These are phyloP conservation scores for Skeletonema costatum DNA, from an alignment of 108 stramenopile genomes.

Conservation along the genomic window DNA sequence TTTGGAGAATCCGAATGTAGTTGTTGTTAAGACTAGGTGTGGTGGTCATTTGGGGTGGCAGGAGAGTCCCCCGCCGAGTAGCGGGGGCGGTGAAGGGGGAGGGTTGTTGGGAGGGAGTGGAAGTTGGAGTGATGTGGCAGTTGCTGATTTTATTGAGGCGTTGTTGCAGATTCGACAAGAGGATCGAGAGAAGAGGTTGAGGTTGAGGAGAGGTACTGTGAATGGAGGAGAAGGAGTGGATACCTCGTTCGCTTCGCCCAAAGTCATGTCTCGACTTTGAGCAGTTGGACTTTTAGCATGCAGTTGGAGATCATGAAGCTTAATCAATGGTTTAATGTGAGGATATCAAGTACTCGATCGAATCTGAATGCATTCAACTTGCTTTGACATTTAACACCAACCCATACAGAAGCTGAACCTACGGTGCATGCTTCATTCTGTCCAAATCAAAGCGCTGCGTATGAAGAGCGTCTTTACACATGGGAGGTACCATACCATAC, in stretches of 20 bases:
- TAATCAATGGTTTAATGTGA: too few species aligned
- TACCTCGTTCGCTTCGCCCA: background rate
- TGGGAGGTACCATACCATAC: too few species aligned
- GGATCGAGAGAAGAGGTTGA: constrained; percentile 28
- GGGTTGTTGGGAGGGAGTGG: constrained; percentile 52
- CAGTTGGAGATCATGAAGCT: too few species aligned
- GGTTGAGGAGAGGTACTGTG: background rate
- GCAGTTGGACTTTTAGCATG: too few species aligned
- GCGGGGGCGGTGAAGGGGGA: constrained; percentile 2
- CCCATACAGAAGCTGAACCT: too few species aligned
- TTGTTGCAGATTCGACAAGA: constrained; percentile 49
- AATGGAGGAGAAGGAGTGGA: background rate
- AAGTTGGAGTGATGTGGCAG: constrained; percentile 84
- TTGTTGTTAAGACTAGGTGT: constrained; percentile 81
- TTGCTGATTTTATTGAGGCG: constrained; percentile 84
- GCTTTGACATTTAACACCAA: too few species aligned
- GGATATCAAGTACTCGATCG: too few species aligned
- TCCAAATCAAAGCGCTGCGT: too few species aligned
- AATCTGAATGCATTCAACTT: too few species aligned
- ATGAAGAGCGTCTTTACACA: too few species aligned
- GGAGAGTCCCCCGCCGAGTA: constrained; percentile 65
- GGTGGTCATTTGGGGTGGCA: constrained; percentile 92
- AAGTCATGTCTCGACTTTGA: background rate
- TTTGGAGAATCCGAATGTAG: constrained; percentile 79
- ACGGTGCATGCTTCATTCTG: too few species aligned